These are phyloP conservation scores for Tulasnella sp. DNA, from an alignment of 768 basidiomycete species.

Conservation along the genomic window DNA sequence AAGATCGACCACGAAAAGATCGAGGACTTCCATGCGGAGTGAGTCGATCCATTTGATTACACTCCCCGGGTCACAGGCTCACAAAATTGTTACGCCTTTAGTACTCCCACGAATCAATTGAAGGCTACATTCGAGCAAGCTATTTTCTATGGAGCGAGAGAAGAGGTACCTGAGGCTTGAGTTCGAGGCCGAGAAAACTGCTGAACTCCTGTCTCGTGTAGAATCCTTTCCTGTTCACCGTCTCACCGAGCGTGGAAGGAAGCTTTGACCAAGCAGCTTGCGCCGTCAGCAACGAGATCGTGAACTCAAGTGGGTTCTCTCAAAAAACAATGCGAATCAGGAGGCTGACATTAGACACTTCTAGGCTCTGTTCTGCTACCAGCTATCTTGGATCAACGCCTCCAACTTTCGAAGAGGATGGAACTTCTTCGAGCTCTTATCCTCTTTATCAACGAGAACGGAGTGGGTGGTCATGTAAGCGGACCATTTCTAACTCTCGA, in stretches of 20 bases:
- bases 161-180: slow-evolving; percentile 24
- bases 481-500: not conserved
- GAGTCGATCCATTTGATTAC: not conserved
- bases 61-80: not conserved
- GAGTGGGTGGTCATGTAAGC: slow-evolving; percentile 29
- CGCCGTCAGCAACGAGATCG: slow-evolving; percentile 33
- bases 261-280: slow-evolving; percentile 32
- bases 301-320: slow-evolving; percentile 31
- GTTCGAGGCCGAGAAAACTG: not conserved
- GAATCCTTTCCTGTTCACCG: slow-evolving; percentile 36
- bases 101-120: slow-evolving; percentile 35
- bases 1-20: slow-evolving; percentile 28
- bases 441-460: slow-evolving; percentile 31
- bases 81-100: not conserved
- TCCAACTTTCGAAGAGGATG: slow-evolving; percentile 19
- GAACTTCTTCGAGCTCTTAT: slow-evolving; percentile 29
- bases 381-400: slow-evolving; percentile 23
- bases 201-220: slow-evolving; percentile 4
- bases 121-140: slow-evolving; percentile 36
- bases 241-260: slow-evolving; percentile 27
- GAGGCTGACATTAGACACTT: not conserved
- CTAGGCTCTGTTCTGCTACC: slow-evolving; percentile 21
- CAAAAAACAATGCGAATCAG: not conserved
- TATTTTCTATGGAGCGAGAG: slow-evolving; percentile 35
- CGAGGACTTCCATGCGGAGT: slow-evolving; percentile 33